Conservation (phyloP, 2,329 filamentous ascomycete genomes). For the Colletotrichum plurivorum region DNA sequence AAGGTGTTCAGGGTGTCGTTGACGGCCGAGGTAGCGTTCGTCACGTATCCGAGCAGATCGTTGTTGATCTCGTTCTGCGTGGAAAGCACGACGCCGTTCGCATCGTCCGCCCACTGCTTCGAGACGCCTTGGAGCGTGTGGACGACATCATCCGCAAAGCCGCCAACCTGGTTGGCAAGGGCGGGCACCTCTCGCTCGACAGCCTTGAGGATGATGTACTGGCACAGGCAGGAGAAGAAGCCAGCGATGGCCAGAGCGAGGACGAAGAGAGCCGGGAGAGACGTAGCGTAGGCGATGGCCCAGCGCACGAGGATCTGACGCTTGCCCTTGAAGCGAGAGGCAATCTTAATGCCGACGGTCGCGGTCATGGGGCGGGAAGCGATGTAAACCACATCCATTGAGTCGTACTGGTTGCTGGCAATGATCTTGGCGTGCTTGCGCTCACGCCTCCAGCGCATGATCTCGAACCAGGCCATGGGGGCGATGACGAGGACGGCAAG, state of each 20-base stretch:
- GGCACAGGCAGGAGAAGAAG: slow-evolving; percentile 85
- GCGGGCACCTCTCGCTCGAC: slow-evolving; percentile 83
- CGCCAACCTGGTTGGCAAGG: slow-evolving; percentile 80
- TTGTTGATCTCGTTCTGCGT: slow-evolving; percentile 86
- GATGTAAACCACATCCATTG: slow-evolving; percentile 91
- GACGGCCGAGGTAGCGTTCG: slow-evolving; percentile 83
- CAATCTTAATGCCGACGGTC: slow-evolving; percentile 77
- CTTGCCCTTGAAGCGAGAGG: slow-evolving; percentile 74
- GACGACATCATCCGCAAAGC: slow-evolving; percentile 85
- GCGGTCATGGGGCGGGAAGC: slow-evolving; percentile 85
- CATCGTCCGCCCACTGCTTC: slow-evolving; percentile 80
- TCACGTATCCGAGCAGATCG: slow-evolving; percentile 89
- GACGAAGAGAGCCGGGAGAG: slow-evolving; percentile 86
- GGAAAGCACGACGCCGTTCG: slow-evolving; percentile 79
- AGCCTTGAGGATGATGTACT: slow-evolving; percentile 81
- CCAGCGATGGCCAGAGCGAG: slow-evolving; percentile 86
- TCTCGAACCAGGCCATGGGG: slow-evolving; percentile 86
- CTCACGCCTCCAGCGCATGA: slow-evolving; percentile 81
- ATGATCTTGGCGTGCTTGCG: slow-evolving; percentile 78
- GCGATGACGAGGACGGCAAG: slow-evolving; percentile 81
- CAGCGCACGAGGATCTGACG: slow-evolving; percentile 83
- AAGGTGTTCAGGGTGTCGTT: slow-evolving; percentile 90
- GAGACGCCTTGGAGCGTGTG: slow-evolving; percentile 80
- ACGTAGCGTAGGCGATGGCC: slow-evolving; percentile 90
- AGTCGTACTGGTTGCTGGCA: slow-evolving; percentile 76